Base-by-base conservation (phyloP, 768 basidiomycete genomes). In the Tylopilus rubrobrunneus region DNA sequence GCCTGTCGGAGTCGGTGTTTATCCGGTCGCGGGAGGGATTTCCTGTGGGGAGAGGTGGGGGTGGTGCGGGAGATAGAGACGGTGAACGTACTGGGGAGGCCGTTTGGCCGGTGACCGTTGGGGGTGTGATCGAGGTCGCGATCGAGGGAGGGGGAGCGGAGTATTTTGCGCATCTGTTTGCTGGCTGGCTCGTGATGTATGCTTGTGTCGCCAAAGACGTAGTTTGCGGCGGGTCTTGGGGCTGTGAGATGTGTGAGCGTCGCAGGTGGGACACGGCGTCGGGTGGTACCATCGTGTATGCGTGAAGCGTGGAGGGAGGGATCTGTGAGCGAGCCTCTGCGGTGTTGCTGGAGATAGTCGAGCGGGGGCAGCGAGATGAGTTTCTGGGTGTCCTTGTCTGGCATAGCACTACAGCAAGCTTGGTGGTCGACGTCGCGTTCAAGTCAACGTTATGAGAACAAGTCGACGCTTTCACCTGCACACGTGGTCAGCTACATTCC, bases 241-340 rank as follows among this genome's bases (percentile, higher is more conserved):
- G 78, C 77, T 45, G 69, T 19, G 37, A 31, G 29, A 31, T 14
- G 58, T 62, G 68, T 65, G 61, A 61, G 64, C 34, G 63, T 56
- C 37, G 42, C 46, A 10, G 1, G 48, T 12, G 23, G 33, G 40
- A 15, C 25, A 25, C 5, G 25, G 25, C 25, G 25, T 25, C 25
- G 49, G 37, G 53, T 48, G 23, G 48, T 59, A 67, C 51, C 59
- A 62, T 63, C 65, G 46, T 56, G 45, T 23, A 62, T 56, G 56
- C 56, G 52, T 34, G 76, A 70, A 27, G 81, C 83, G 71, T 89
- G 87, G 47, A 90, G 77, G 40, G 85, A 84, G 4, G 89, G 89
- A 74, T 92, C 90, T 8, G 89, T 89, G 65, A 89, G 86, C 2
- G 90, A 91, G 55, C 87, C 87, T 53, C 88, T 74, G n/a, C 89